Evolutionary conservation across 1,139 yeast species (phyloP), one percentile per base, ranked within the genome.

Genomic region (Yamadazyma epiphylla): DNA sequence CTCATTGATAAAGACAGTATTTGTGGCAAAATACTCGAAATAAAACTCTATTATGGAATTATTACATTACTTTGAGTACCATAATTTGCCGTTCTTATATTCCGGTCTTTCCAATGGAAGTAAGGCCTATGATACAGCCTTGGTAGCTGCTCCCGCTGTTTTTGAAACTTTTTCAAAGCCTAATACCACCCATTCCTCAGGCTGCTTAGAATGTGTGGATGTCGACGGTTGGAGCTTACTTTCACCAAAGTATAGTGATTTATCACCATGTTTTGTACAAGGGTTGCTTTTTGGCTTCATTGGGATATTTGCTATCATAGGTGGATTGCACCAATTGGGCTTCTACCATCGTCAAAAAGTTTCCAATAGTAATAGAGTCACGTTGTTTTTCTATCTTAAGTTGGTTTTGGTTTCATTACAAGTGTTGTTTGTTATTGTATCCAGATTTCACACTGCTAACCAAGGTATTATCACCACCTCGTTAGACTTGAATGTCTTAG

Each of bases 221-320:
- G 25, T 28, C 13, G 87, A 80, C 40, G 95, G 95, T 2, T 84
- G 88, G 80, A 84, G 85, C 2, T 86, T 94, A 0, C 55, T 84
- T 7, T 62, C 83, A 69, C 31, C 66, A 25, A 32, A 44, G 5
- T 75, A 76, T 45, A 75, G 75, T 28, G 94, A 83, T 47, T 70
- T 87, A 35, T 78, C 96, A 1, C 84, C 91, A 2, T 89, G 97
- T 49, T 80, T 89, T 48, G 64, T 82, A 24, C 86, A 83, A 45
- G 96, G 95, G 22, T 61, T 71, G 0, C 51, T 86, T 6, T 60
- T 75, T 38, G 73, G 77, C 22, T 31, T 66, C 1, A 57, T 79
- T 1, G 75, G 82, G 3, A 13, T 71, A 8, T 58, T 77, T 23
- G 63, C 83, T 58, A 48, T 88, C 3, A 25, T 75, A 0, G 58